Percentiles rank a stretch among this genome's conserved stretches.
These are phyloP conservation scores for Saccharomycopsis sp. DNA, from an alignment of 805 yeast genomes.

Conservation along the genomic window DNA sequence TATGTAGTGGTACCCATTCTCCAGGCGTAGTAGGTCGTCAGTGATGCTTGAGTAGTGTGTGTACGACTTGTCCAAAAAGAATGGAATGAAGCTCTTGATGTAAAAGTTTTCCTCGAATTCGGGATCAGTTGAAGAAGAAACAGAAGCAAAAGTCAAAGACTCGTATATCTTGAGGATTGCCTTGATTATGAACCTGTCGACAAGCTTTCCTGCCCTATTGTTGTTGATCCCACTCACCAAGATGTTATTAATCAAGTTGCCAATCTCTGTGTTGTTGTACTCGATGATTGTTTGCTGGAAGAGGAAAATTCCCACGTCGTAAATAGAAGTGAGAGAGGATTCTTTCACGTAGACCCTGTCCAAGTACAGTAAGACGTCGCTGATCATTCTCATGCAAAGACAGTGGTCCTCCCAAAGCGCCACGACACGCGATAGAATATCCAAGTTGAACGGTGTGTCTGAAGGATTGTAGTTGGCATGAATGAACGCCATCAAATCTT, in stretches of 20 bases:
- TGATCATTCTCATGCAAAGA: constrained; percentile 63
- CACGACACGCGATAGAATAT: constrained; percentile 13
- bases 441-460: not conserved
- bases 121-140: too few relatives aligned
- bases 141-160: too few relatives aligned
- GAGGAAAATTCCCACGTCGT: constrained; percentile 63
- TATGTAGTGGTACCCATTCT: constrained; percentile 49
- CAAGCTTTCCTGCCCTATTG: constrained; percentile 47
- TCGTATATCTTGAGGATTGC: constrained; percentile 65
- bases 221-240: constrained; percentile 48
- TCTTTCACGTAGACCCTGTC: constrained; percentile 80
- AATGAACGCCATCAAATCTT: constrained; percentile 10
- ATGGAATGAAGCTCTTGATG: constrained; percentile 56
- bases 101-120: constrained; percentile 54
- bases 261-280: constrained; percentile 40
- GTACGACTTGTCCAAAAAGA: constrained; percentile 44
- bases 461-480: too few relatives aligned
- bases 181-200: constrained; percentile 50
- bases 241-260: constrained; percentile 38
- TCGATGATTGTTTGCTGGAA: constrained; percentile 56
- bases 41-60: constrained; percentile 45
- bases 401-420: constrained; percentile 65
- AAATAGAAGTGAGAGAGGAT: constrained; percentile 49
- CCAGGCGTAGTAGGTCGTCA: constrained; percentile 32
- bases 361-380: constrained; percentile 79